Evolutionary conservation across 176 grass and related monocot genomes (phyloP).

Genomic region (Aechmea fasciata): DNA sequence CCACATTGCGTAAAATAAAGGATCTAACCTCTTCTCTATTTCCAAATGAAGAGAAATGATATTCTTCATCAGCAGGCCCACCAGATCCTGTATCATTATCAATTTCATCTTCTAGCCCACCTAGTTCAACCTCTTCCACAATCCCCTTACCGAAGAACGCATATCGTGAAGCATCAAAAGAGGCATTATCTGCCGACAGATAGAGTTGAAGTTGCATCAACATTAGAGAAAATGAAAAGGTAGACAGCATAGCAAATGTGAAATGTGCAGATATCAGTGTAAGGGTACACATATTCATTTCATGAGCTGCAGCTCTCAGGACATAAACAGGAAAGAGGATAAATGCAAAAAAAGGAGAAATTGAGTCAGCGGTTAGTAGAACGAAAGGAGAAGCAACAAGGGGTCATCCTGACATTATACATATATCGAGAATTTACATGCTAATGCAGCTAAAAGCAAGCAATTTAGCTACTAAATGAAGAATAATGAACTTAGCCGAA

Average conservation of each 20-base stretch:
- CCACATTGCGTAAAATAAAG: slow-evolving; percentile 2
- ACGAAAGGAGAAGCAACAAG: neutral
- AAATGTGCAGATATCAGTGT: neutral
- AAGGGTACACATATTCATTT: neutral
- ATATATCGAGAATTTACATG: neutral
- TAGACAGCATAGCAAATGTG: neutral
- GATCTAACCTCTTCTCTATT: slow-evolving; percentile 41
- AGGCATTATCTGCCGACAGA: slow-evolving; percentile 22
- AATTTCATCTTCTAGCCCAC: slow-evolving; percentile 54
- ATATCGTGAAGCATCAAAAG: slow-evolving; percentile 65
- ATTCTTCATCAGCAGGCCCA: slow-evolving; percentile 29
- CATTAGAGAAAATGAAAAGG: neutral
- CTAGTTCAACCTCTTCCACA: slow-evolving; percentile 48
- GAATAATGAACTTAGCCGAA: neutral
- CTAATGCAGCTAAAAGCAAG: neutral
- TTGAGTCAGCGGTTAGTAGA: neutral
- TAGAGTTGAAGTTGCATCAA: neutral
- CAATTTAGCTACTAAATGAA: neutral
- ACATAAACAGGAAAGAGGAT: neutral
- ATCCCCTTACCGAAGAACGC: slow-evolving; percentile 51
- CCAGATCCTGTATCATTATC: slow-evolving; percentile 25
- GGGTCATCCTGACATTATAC: neutral
- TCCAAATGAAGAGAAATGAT: slow-evolving; percentile 24
- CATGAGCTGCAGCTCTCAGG: neutral
- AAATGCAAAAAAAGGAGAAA: neutral